Evolutionary conservation across 805 yeast genomes (phyloP).

Genomic region (Myxozyma sirexii): DNA sequence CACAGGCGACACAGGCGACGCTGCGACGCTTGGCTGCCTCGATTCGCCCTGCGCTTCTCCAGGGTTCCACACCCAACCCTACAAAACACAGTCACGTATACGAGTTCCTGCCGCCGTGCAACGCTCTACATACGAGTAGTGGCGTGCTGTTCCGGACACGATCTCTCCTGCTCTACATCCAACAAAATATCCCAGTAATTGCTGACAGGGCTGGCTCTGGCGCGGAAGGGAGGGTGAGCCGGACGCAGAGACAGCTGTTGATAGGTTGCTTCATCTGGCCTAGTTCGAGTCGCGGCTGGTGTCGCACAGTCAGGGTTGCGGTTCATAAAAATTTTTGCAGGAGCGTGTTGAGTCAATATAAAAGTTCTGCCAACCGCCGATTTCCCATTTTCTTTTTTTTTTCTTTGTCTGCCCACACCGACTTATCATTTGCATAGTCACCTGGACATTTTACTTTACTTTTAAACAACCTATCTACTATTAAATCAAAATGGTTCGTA

Average conservation of each 20-base stretch:
- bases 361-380: constrained; percentile 19
- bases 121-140: no score
- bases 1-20: no score
- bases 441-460: constrained; percentile 40
- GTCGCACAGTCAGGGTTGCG: not conserved
- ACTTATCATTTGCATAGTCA: constrained; percentile 47
- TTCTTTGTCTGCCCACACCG: constrained; percentile 48
- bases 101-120: no score
- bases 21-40: not conserved
- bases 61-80: constrained; percentile 4
- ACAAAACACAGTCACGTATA: constrained; percentile 5
- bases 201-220: no score
- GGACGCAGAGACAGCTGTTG: no score
- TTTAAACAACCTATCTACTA: not conserved
- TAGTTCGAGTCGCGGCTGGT: not conserved
- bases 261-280: not conserved
- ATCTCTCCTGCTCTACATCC: no score
- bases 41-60: not conserved
- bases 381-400: constrained; percentile 36
- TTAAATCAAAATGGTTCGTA: constrained; percentile 40
- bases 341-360: constrained; percentile 17
- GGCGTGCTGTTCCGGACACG: no score
- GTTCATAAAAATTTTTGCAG: constrained; percentile 10
- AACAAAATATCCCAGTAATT: no score
- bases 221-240: no score